phyloP scores from a whole-genome alignment of 2,329 filamentous ascomycete genomes.

The Dendryphion nanum region DNA sequence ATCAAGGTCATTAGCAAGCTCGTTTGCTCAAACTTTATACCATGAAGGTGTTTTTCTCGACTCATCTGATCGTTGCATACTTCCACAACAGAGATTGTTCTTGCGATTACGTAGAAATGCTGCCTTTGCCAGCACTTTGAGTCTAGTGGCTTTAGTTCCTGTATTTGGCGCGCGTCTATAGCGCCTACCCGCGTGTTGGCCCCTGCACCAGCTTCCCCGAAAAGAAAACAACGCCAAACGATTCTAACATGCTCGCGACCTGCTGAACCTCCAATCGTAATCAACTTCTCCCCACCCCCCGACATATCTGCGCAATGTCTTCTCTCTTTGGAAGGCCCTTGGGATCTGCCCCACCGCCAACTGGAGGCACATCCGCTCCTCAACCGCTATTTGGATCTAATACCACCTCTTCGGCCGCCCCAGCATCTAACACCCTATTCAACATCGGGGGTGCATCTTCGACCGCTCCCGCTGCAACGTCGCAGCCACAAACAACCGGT shows the following conservation, averaged over 20 bases:
- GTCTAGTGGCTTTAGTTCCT: too few relatives aligned
- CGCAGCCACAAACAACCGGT: conserved; percentile 27
- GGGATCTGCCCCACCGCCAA: conserved; percentile 21
- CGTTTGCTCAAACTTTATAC: too few relatives aligned
- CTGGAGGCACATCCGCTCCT: conserved; percentile 20
- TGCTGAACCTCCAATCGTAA: conserved; percentile 28
- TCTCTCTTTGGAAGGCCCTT: conserved; percentile 33
- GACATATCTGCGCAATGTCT: conserved; percentile 28
- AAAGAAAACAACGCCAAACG: conserved; percentile 14
- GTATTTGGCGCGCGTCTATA: conserved; percentile 6
- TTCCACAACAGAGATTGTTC: too few relatives aligned
- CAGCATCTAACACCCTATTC: conserved; percentile 27
- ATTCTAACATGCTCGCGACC: conserved; percentile 16
- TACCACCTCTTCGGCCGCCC: conserved; percentile 19
- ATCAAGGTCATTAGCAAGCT: too few relatives aligned
- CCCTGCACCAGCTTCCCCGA: conserved; percentile 10
- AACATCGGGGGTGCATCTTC: conserved; percentile 22
- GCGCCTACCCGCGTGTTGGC: neutral
- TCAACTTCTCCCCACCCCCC: conserved; percentile 12
- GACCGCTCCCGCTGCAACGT: conserved; percentile 20
- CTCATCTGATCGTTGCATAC: too few relatives aligned
- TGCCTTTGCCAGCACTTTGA: too few relatives aligned
- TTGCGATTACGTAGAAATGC: too few relatives aligned
- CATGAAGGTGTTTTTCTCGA: too few relatives aligned
- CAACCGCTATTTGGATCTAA: conserved; percentile 27